Evolutionary conservation across 1,284 basidiomycete genomes (phyloP).

Genomic region (Apiotrichum akiyoshidainum): DNA sequence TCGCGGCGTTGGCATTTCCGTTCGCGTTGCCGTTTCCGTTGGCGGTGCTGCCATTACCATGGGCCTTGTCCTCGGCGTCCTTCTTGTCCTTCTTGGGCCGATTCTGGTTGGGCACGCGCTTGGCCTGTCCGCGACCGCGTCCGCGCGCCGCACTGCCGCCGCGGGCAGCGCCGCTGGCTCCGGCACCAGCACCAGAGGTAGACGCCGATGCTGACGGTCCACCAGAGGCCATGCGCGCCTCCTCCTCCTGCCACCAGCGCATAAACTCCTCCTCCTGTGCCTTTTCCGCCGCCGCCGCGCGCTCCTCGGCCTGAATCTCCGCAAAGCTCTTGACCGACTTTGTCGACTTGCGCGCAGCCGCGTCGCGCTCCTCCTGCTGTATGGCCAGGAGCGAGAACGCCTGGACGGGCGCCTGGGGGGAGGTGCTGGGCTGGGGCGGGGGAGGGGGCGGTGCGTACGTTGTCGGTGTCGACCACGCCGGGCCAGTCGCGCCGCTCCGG

Average conservation of each 20-base stretch:
- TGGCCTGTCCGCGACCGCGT: not conserved
- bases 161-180: not conserved
- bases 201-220: not conserved
- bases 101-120: not conserved
- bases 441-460: slow-evolving; percentile 26
- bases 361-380: slow-evolving; percentile 69
- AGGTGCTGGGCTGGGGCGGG: slow-evolving; percentile 24
- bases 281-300: slow-evolving; percentile 46
- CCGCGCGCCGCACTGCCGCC: not conserved
- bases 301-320: slow-evolving; percentile 83
- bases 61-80: not conserved
- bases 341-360: slow-evolving; percentile 47
- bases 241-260: slow-evolving; percentile 79
- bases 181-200: not conserved
- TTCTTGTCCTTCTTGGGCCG: not conserved
- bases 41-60: not conserved
- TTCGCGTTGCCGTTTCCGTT: not conserved
- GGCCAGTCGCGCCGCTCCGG: slow-evolving; percentile 8
- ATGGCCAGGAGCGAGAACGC: slow-evolving; percentile 72
- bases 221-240: slow-evolving; percentile 54
- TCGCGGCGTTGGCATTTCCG: not conserved
- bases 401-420: slow-evolving; percentile 33
- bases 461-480: slow-evolving; percentile 21
- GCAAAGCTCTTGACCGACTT: slow-evolving; percentile 61
- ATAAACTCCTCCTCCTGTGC: slow-evolving; percentile 72